Conservation (phyloP, 1,139 yeast genomes). For the Hanseniaspora sp. region DNA sequence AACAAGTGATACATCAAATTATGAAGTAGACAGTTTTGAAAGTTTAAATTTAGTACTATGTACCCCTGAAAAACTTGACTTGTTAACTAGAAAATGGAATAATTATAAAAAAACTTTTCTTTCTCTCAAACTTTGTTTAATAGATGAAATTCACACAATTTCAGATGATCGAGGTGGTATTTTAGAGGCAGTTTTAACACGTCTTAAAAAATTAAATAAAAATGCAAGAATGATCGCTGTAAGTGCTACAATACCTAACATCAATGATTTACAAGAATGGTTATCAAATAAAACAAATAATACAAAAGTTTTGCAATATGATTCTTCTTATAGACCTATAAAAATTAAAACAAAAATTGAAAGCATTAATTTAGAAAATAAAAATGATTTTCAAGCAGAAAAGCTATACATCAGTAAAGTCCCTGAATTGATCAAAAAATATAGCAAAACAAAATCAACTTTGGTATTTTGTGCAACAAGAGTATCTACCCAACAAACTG, state of each 20-base stretch:
- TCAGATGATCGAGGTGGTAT: slow-evolving; percentile 42
- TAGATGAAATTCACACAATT: slow-evolving; percentile 44
- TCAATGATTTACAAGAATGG: slow-evolving; percentile 42
- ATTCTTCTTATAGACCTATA: slow-evolving; percentile 41
- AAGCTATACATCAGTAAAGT: slow-evolving; percentile 34
- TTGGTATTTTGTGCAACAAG: slow-evolving; percentile 47
- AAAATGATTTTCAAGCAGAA: slow-evolving; percentile 40
- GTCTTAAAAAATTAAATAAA: slow-evolving; percentile 38
- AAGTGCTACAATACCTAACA: slow-evolving; percentile 47
- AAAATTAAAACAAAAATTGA: slow-evolving; percentile 34
- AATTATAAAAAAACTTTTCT: slow-evolving; percentile 36
- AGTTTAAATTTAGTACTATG: slow-evolving; percentile 40
- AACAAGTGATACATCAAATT: slow-evolving; percentile 39
- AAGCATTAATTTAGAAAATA: slow-evolving; percentile 33
- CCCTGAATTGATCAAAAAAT: slow-evolving; percentile 30
- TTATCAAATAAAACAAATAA: slow-evolving; percentile 25
- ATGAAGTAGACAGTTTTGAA: slow-evolving; percentile 36
- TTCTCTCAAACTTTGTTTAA: slow-evolving; percentile 34
- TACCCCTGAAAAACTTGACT: slow-evolving; percentile 52
- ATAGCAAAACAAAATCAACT: slow-evolving; percentile 36
- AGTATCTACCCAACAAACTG: slow-evolving; percentile 38
- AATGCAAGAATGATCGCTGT: slow-evolving; percentile 40
- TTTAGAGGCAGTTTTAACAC: slow-evolving; percentile 42
- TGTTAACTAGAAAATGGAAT: slow-evolving; percentile 40
- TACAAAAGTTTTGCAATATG: slow-evolving; percentile 31